Percentiles rank a stretch among this genome's conserved stretches.
Evolutionary conservation across 2,329 filamentous ascomycete species (phyloP).

Genomic region (Pseudopithomyces chartarum): DNA sequence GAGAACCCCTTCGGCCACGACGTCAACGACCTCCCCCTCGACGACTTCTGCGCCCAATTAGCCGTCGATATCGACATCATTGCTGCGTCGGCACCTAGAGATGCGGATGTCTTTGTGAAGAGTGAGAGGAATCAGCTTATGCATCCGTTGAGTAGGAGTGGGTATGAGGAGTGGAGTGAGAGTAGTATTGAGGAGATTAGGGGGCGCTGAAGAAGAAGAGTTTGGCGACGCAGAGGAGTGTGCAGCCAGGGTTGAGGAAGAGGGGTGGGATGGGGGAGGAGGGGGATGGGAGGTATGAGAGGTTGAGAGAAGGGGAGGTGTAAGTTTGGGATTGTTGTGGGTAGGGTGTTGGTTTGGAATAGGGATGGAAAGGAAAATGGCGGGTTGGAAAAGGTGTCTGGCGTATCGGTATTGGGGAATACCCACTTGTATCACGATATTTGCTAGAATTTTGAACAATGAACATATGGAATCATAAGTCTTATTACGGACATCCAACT

Average conservation of each 20-base stretch:
- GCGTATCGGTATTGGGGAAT: too few species aligned
- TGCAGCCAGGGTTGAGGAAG: background rate
- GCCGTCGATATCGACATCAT: conserved; percentile 76
- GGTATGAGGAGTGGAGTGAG: conserved; percentile 40
- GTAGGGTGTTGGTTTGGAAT: background rate
- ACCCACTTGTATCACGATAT: too few species aligned
- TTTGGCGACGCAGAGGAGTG: background rate
- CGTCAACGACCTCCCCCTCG: conserved; percentile 70
- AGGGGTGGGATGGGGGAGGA: background rate
- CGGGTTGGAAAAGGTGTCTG: too few species aligned
- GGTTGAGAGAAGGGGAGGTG: background rate
- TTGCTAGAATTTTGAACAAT: too few species aligned
- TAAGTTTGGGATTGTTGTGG: too few species aligned
- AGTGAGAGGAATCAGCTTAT: conserved; percentile 57
- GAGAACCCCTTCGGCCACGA: conserved; percentile 86
- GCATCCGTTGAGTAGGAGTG: conserved; percentile 55
- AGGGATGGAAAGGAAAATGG: background rate
- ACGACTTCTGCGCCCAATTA: conserved; percentile 76
- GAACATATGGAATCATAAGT: too few species aligned
- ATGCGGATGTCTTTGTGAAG: conserved; percentile 56
- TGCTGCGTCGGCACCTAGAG: conserved; percentile 60
- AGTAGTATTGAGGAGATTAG: conserved; percentile 46
- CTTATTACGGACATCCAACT: too few species aligned
- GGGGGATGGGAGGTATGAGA: background rate
- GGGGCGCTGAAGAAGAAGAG: conserved; percentile 44